These are phyloP conservation scores for Psilocybe subaeruginosa DNA, from an alignment of 768 basidiomycete species.

Conservation along the genomic window DNA sequence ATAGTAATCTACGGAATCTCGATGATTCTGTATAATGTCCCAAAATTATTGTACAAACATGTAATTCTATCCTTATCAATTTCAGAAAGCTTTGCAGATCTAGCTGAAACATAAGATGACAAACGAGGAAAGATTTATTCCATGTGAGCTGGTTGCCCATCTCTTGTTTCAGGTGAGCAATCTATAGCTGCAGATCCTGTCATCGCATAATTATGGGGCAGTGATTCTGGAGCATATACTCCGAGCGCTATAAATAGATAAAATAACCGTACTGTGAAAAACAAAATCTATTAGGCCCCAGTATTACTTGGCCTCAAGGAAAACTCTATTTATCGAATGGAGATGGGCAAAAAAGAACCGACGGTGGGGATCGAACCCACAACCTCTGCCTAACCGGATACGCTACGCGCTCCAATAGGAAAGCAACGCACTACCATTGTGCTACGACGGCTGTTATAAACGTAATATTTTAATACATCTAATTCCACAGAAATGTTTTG, in stretches of 20 bases:
- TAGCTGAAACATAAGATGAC: background rate
- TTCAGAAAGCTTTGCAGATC: background rate
- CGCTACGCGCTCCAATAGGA: slow-evolving; percentile 15
- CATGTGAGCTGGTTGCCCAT: background rate
- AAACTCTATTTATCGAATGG: background rate
- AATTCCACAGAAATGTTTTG: no score
- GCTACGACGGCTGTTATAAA: slow-evolving; percentile 22
- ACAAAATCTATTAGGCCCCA: background rate
- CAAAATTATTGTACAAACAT: background rate
- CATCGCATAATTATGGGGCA: background rate
- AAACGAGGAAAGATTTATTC: background rate
- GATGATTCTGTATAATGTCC: background rate
- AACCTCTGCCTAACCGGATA: slow-evolving; percentile 24
- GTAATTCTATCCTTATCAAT: background rate
- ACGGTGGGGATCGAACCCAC: slow-evolving; percentile 27
- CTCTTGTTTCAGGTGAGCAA: background rate
- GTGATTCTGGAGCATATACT: background rate
- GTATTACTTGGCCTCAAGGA: background rate
- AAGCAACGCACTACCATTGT: slow-evolving; percentile 33
- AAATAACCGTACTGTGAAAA: background rate
- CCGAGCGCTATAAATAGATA: background rate
- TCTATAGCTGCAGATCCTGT: background rate
- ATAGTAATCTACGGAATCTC: slow-evolving; percentile 1
- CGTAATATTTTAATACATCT: no score
- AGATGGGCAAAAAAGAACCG: slow-evolving; percentile 10